Evolutionary conservation across 192 early-diverging fungal genomes (phyloP), one percentile per base, ranked within the genome.

Genomic region (Coemansia reversa): DNA sequence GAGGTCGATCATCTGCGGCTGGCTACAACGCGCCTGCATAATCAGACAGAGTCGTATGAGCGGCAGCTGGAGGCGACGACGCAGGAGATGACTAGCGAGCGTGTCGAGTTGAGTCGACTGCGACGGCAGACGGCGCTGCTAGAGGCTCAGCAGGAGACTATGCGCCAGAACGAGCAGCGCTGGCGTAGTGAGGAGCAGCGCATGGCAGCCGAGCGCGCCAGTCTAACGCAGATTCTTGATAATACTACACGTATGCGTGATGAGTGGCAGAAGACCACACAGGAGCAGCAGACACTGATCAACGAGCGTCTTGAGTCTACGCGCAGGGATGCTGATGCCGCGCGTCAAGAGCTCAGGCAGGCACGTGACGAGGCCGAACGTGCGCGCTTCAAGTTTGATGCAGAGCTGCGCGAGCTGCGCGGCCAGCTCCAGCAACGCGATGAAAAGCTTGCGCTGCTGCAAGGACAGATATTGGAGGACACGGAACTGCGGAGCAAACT

Each of bases 1-100:
- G 89, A 93, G 56, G 84, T 87, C 33, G 62, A 80, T 2, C 85
- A 89, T 55, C 71, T 91, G 47, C 86, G 86, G 50, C 64, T 87
- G 29, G 80, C 85, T n/a, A 76, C 87, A n/a, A 50, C 67, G 22
- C 71, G 67, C 18, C 61, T 90, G 22, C 75, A 85, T 63, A 58
- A 76, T 20, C 60, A 73, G 8, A 67, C 81, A 28, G 81, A 87
- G 33, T 51, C 72, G 8, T 86, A 87, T 45, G 92, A 93, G 66
- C 68, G 63, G 24, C 83, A 86, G 52, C 72, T 84, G 49, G 87
- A 91, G 57, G 75, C 84, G 22, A 54, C 87, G 5, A 71, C 81
- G 2, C 74, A 86, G 16, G 62, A 73, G 7, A 69, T 88, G 20
- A 61, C 81, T 8, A 70, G 69, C 7, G 84, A 84, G 47, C 84